Evolutionary conservation across 2,329 filamentous ascomycete species (phyloP).

Genomic region (Claviceps sp.): DNA sequence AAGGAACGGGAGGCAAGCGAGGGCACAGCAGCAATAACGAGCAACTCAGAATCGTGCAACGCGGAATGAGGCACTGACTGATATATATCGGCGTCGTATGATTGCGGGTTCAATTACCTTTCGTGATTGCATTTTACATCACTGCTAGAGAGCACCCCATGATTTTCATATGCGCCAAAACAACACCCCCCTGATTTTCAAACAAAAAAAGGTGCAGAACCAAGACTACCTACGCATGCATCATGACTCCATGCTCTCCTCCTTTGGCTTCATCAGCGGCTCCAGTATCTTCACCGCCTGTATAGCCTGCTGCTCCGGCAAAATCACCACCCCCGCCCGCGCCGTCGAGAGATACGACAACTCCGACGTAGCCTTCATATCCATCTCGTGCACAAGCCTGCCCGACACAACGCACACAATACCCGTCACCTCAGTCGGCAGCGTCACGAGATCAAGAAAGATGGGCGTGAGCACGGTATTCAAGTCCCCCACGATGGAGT

Average conservation of each 20-base stretch:
- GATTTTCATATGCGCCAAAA: too few species aligned
- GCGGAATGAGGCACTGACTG: too few species aligned
- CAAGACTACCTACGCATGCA: background rate
- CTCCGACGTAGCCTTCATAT: constrained; percentile 46
- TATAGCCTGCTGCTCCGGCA: constrained; percentile 60
- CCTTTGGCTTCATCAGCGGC: constrained; percentile 29
- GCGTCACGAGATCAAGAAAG: constrained; percentile 66
- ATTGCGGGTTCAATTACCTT: too few species aligned
- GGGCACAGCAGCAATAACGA: too few species aligned
- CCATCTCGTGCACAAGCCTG: constrained; percentile 60
- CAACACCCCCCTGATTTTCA: too few species aligned
- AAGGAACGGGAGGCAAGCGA: too few species aligned
- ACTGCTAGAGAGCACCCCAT: too few species aligned
- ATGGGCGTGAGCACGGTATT: constrained; percentile 69
- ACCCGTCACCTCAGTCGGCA: constrained; percentile 80
- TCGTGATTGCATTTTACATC: too few species aligned
- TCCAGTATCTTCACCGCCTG: constrained; percentile 59
- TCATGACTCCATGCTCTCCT: background rate
- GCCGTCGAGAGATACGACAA: constrained; percentile 87
- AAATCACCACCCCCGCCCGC: constrained; percentile 76
- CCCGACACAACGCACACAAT: constrained; percentile 93
- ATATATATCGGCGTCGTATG: too few species aligned
- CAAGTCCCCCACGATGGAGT: constrained; percentile 62
- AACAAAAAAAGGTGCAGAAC: too few species aligned
- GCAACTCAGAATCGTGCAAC: too few species aligned